Evolutionary conservation across 2,329 filamentous ascomycete species (phyloP).

Genomic region (Diplodia corticola): DNA sequence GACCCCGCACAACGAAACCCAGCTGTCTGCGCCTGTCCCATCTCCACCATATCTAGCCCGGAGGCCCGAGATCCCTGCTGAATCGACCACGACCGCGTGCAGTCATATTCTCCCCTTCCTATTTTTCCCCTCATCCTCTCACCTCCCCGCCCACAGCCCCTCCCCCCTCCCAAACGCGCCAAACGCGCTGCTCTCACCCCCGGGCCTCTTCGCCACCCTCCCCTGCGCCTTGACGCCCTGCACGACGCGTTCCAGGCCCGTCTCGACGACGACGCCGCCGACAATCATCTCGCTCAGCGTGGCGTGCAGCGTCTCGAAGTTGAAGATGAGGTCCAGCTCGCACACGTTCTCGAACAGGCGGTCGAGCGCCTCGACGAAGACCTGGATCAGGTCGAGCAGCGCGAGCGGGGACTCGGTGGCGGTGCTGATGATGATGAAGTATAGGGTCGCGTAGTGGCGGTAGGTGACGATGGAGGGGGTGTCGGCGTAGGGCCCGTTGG

Average conservation of each 20-base stretch:
- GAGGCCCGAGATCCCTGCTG: not conserved
- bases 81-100: not conserved
- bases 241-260: slow-evolving; percentile 83
- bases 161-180: slow-evolving; percentile 26
- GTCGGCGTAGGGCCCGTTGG: slow-evolving; percentile 71
- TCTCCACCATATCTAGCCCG: not conserved
- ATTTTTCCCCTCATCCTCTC: not conserved
- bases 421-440: slow-evolving; percentile 97
- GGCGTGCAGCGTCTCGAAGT: slow-evolving; percentile 95
- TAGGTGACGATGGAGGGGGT: slow-evolving; percentile 95
- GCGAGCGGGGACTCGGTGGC: slow-evolving; percentile 94
- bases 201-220: slow-evolving; percentile 73
- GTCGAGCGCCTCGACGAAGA: slow-evolving; percentile 95
- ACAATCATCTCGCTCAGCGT: slow-evolving; percentile 92
- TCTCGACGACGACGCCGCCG: slow-evolving; percentile 92
- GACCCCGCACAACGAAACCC: not conserved
- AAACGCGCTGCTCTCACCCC: slow-evolving; percentile 16
- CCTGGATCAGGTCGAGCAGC: slow-evolving; percentile 93
- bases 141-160: slow-evolving; percentile 23
- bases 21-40: not conserved
- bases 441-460: slow-evolving; percentile 95
- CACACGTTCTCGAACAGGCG: slow-evolving; percentile 97
- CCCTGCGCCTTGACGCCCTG: slow-evolving; percentile 76
- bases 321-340: slow-evolving; percentile 97
- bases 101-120: too few relatives aligned